Evolutionary conservation across 139 green algal species (phyloP), one percentile per base, ranked within the genome.

Genomic region (Diplosphaera chodatii): DNA sequence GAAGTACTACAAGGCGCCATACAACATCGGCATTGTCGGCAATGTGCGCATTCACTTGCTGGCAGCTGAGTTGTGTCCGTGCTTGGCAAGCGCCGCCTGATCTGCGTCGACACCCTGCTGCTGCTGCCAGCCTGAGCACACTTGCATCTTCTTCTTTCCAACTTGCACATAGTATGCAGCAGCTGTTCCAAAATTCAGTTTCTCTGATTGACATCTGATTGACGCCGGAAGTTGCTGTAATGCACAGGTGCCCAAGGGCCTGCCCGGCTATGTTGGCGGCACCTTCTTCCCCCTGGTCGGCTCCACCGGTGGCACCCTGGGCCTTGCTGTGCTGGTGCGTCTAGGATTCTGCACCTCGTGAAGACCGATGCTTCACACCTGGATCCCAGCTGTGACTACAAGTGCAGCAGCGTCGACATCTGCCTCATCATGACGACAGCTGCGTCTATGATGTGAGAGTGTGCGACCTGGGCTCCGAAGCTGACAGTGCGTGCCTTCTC

Each of bases 241-340:
- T 22, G 59, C 13, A 66, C n/a, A 29, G 10, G n/a, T 32, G n/a
- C 63, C 29, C n/a, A 32, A 77, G 68, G 83, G 85, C 30, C 64
- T 87, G 32, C 85, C 85, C 4, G n/a, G 48, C 8, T 59, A 59
- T 25, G 48, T 59, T 18, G 48, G 48, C 29, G 64, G 69, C 23
- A 89, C 77, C 13, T 73, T 80, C 21, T 80, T 85, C 48, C 82
- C 84, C 30, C 76, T 89, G 41, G 63, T 65, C 15, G 22, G 29
- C 65, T 63, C 76, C 29, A 69, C 79, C 21, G 72, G 69, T 6
- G 55, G 72, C 28, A 77, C 87, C 66, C 37, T 90, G 15, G 31
- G 59, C 0, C 74, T 87, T 29, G 74, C 86, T 41, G 65, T 87
- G 10, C 32, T 86, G 21, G 77, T 59, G 48, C 48, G 48, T 10